Evolutionary conservation across 2,329 filamentous ascomycete species (phyloP).

Genomic region (Cryoendolithus antarcticus): DNA sequence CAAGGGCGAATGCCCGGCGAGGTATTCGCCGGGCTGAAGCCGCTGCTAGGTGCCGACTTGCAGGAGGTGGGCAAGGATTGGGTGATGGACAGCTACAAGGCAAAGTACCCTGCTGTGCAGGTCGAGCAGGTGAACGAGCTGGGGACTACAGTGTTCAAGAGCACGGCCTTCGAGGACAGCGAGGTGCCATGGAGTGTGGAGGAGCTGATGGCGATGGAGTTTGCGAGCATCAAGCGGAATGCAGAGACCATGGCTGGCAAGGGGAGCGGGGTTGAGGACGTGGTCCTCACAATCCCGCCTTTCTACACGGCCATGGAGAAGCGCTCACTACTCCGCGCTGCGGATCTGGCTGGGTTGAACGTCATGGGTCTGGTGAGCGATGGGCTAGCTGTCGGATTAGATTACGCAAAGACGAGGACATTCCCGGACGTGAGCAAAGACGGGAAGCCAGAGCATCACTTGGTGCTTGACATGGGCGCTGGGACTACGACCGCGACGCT

Average conservation of each 20-base stretch:
- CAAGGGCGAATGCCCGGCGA: slow-evolving; percentile 80
- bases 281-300: slow-evolving; percentile 76
- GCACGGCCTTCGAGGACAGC: slow-evolving; percentile 58
- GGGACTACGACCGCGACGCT: slow-evolving; percentile 86
- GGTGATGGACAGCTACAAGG: slow-evolving; percentile 40
- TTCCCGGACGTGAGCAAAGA: slow-evolving; percentile 78
- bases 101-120: slow-evolving; percentile 66
- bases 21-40: slow-evolving; percentile 89
- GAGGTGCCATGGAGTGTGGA: slow-evolving; percentile 60
- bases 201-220: slow-evolving; percentile 89
- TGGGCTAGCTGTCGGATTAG: slow-evolving; percentile 80
- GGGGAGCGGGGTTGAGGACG: slow-evolving; percentile 55
- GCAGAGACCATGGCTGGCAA: slow-evolving; percentile 64
- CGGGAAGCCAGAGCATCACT: slow-evolving; percentile 75
- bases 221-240: slow-evolving; percentile 82
- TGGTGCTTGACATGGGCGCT: slow-evolving; percentile 96
- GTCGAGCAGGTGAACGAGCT: slow-evolving; percentile 47
- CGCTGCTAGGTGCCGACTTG: slow-evolving; percentile 59
- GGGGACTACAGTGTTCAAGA: slow-evolving; percentile 71
- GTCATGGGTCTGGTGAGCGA: slow-evolving; percentile 79
- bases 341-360: slow-evolving; percentile 76
- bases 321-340: slow-evolving; percentile 70
- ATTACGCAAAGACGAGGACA: slow-evolving; percentile 84
- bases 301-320: slow-evolving; percentile 89
- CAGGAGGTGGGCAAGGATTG: slow-evolving; percentile 38